Percentiles rank a stretch among this genome's conserved stretches.
These are phyloP conservation scores for Schoenoplectus triqueter DNA, from an alignment of 202 grass and related monocot species.

Conservation along the genomic window DNA sequence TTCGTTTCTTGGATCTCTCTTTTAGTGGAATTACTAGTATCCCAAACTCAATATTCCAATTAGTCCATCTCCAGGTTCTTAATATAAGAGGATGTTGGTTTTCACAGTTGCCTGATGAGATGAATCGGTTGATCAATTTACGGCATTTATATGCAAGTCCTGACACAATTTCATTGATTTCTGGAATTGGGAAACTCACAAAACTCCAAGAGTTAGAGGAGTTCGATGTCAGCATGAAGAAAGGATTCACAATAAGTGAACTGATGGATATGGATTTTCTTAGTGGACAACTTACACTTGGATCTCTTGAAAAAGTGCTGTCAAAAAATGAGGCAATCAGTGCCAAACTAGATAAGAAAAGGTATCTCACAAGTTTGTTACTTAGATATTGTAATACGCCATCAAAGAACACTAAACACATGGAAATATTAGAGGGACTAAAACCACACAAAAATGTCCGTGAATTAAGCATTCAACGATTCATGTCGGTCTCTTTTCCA, in stretches of 20 bases:
- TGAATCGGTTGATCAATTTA: conserved; percentile 35
- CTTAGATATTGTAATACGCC: not conserved
- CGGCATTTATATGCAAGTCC: conserved; percentile 38
- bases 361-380: not conserved
- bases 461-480: not conserved
- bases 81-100: conserved; percentile 23
- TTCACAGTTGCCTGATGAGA: not conserved
- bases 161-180: conserved; percentile 14
- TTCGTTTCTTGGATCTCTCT: conserved; percentile 43
- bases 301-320: conserved; percentile 18
- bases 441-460: not conserved
- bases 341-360: conserved; percentile 34
- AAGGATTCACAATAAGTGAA: conserved; percentile 39
- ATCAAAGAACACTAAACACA: not conserved
- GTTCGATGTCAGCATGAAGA: not conserved
- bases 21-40: conserved; percentile 10
- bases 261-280: conserved; percentile 26
- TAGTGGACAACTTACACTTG: conserved; percentile 15
- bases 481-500: not conserved
- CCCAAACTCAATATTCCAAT: conserved; percentile 8
- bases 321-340: not conserved
- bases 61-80: conserved; percentile 41
- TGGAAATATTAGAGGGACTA: not conserved
- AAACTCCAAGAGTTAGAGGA: conserved; percentile 38
- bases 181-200: conserved; percentile 36